Conservation (phyloP, 257 asterid species). For the Solanum appendiculatum region DNA sequence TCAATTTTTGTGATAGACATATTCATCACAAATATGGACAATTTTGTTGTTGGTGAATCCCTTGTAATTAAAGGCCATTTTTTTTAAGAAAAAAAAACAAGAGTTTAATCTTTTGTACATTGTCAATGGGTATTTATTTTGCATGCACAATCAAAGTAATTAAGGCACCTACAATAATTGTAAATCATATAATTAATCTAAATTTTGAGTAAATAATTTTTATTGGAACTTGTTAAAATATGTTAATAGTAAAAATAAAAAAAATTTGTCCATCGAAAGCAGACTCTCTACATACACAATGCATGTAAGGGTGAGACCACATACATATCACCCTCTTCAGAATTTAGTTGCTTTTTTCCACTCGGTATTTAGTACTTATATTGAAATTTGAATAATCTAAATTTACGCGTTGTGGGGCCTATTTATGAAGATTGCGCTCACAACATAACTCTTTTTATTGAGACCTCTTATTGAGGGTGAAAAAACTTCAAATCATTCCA, state of each 20-base stretch:
- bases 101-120: background rate
- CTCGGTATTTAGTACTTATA: too few relatives aligned
- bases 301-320: background rate
- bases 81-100: too few relatives aligned
- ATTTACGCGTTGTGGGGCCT: rapidly evolving
- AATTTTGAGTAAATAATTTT: background rate
- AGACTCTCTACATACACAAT: background rate
- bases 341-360: background rate
- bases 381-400: too few relatives aligned
- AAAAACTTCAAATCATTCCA: too few relatives aligned
- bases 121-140: background rate
- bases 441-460: background rate
- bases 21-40: background rate
- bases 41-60: background rate
- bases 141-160: background rate
- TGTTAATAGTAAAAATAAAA: background rate
- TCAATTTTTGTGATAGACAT: background rate
- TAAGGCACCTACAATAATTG: background rate
- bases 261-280: background rate
- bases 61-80: background rate
- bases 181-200: background rate
- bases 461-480: background rate
- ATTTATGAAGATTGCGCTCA: rapidly evolving
- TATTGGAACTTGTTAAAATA: background rate
- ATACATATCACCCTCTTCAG: background rate